Evolutionary conservation across 2,329 filamentous ascomycete genomes (phyloP).

Genomic region (Penicillium sp.): DNA sequence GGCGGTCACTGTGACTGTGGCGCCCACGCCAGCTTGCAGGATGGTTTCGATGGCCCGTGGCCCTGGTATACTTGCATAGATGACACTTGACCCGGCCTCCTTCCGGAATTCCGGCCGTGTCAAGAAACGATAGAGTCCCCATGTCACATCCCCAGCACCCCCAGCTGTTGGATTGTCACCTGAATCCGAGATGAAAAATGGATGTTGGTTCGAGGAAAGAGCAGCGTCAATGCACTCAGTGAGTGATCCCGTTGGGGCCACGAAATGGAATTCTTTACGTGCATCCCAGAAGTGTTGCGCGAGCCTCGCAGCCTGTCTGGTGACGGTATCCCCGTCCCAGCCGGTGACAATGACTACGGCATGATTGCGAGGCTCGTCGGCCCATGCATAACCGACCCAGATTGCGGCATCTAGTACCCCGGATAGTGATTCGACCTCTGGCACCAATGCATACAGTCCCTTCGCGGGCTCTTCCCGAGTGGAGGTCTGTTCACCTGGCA

Average conservation of each 20-base stretch:
- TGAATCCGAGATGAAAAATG: slow-evolving; percentile 56
- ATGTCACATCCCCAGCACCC: slow-evolving; percentile 55
- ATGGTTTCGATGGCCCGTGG: slow-evolving; percentile 45
- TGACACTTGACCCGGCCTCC: slow-evolving; percentile 42
- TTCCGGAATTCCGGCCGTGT: slow-evolving; percentile 47
- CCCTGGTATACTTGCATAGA: slow-evolving; percentile 55
- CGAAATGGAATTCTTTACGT: slow-evolving; percentile 51
- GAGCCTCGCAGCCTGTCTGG: slow-evolving; percentile 45
- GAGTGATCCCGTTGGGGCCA: slow-evolving; percentile 51
- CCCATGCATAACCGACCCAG: slow-evolving; percentile 58
- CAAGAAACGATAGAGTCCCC: slow-evolving; percentile 49
- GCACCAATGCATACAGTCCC: slow-evolving; percentile 50
- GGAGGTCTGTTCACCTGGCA: slow-evolving; percentile 56
- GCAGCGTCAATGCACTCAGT: slow-evolving; percentile 49
- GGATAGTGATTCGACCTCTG: slow-evolving; percentile 41
- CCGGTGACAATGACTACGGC: slow-evolving; percentile 53
- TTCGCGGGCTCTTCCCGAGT: slow-evolving; percentile 54
- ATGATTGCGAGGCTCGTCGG: slow-evolving; percentile 54
- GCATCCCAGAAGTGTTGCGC: slow-evolving; percentile 51
- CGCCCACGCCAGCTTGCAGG: slow-evolving; percentile 47
- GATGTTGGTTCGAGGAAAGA: slow-evolving; percentile 40
- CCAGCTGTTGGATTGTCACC: slow-evolving; percentile 57
- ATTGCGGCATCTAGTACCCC: slow-evolving; percentile 53
- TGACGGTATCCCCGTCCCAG: slow-evolving; percentile 45
- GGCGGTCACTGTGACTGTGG: slow-evolving; percentile 51